These are phyloP conservation scores for Peronospora farinosa DNA, from an alignment of 352 stramenopile genomes.

Conservation along the genomic window DNA sequence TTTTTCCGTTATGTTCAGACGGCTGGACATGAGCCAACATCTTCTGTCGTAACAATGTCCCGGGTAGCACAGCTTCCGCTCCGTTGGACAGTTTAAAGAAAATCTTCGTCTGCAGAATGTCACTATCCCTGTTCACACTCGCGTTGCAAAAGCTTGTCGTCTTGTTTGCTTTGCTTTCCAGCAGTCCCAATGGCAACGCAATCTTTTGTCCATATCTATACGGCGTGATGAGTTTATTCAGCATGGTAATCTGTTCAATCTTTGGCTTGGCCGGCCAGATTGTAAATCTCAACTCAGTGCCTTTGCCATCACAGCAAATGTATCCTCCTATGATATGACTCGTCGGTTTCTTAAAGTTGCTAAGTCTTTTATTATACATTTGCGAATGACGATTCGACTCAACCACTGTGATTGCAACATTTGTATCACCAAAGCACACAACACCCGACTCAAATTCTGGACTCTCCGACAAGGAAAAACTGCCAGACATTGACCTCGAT, in stretches of 20 bases:
- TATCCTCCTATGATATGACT: constrained; percentile 73
- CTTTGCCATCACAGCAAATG: constrained; percentile 85
- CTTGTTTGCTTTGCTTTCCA: constrained; percentile 43
- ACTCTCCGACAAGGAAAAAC: constrained; percentile 16
- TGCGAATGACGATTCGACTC: constrained; percentile 80
- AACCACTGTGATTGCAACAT: constrained; percentile 66
- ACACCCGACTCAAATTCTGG: constrained; percentile 16
- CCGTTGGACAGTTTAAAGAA: constrained; percentile 64
- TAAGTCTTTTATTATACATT: constrained; percentile 81
- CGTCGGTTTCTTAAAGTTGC: constrained; percentile 85
- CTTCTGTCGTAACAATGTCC: constrained; percentile 48
- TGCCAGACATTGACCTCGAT: constrained; percentile 55
- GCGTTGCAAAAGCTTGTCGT: constrained; percentile 3
- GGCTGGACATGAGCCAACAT: constrained; percentile 42
- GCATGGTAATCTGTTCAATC: constrained; percentile 78
- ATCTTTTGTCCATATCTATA: constrained; percentile 86
- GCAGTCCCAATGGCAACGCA: constrained; percentile 51
- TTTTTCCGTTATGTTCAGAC: constrained; percentile 12
- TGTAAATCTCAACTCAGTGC: constrained; percentile 58
- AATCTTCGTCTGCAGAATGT: constrained; percentile 51
- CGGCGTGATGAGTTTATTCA: constrained; percentile 77
- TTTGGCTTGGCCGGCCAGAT: constrained; percentile 55
- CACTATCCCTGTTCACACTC: constrained; percentile 22
- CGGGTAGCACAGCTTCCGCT: constrained; percentile 41
- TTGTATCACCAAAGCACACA: constrained; percentile 61